A percentile compares a stretch with the other conserved stretches of the same genome.
phyloP scores from a whole-genome alignment of 768 basidiomycete species.

The Tricholoma saponaceum region DNA sequence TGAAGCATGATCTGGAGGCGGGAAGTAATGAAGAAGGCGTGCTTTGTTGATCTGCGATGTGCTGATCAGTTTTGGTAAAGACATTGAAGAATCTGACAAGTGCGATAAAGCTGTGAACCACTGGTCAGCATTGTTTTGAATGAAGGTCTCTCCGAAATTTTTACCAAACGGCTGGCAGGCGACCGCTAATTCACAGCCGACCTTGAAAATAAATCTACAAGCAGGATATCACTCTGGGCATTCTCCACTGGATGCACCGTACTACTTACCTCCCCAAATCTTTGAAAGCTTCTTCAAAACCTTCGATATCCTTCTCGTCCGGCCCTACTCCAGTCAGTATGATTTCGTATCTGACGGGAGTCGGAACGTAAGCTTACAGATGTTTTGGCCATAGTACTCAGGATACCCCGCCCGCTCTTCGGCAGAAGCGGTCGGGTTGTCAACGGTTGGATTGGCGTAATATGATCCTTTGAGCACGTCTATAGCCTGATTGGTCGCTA shows the following conservation, averaged over 20 bases:
- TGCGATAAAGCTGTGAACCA: conserved; percentile 54
- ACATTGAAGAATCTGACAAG: conserved; percentile 60
- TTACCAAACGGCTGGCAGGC: conserved; percentile 93
- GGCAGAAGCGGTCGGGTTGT: conserved; percentile 56
- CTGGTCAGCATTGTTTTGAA: background rate
- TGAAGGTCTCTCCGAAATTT: conserved; percentile 8
- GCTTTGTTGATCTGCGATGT: conserved; percentile 86
- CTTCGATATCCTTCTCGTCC: conserved; percentile 54
- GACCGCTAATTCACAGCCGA: conserved; percentile 75
- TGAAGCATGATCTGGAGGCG: conserved; percentile 42
- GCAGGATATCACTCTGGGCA: background rate
- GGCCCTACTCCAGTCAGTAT: conserved; percentile 51
- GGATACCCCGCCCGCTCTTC: conserved; percentile 56
- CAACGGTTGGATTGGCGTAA: conserved; percentile 84
- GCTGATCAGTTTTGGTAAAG: conserved; percentile 67
- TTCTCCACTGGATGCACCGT: background rate
- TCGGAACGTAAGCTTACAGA: conserved; percentile 61
- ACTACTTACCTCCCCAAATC: conserved; percentile 59
- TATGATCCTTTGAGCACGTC: conserved; percentile 90
- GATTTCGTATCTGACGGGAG: background rate
- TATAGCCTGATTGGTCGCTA: conserved; percentile 16
- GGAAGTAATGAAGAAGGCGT: conserved; percentile 94
- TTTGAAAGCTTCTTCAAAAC: conserved; percentile 88
- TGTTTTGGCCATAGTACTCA: conserved; percentile 86
- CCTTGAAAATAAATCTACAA: conserved; percentile 69